phyloP scores from a whole-genome alignment of 768 basidiomycete species.

The Ephemerocybe angulata region DNA sequence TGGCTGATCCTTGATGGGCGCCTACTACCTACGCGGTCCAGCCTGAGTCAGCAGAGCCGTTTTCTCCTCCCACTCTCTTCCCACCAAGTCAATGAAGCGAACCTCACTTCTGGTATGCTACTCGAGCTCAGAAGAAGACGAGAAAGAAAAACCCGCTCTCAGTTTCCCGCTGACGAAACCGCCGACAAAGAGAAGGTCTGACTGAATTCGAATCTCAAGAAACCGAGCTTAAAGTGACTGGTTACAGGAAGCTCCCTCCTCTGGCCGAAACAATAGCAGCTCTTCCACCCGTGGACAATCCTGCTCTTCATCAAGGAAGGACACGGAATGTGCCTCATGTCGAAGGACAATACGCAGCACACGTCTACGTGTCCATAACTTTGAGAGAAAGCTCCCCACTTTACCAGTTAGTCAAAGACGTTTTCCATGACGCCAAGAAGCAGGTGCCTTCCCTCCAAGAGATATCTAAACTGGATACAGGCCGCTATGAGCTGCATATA shows the following conservation, averaged over 20 bases:
- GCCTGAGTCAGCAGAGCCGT: too few relatives aligned
- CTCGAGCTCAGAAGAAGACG: slow-evolving; percentile 47
- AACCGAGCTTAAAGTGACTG: background rate
- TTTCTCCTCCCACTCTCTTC: too few relatives aligned
- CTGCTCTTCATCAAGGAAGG: slow-evolving; percentile 81
- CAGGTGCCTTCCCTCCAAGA: slow-evolving; percentile 46
- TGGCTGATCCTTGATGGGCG: background rate
- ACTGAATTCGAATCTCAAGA: background rate
- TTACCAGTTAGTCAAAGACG: slow-evolving; percentile 42
- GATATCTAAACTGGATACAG: slow-evolving; percentile 23
- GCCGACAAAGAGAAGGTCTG: slow-evolving; percentile 42
- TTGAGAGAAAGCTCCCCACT: slow-evolving; percentile 43
- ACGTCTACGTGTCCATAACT: slow-evolving; percentile 69
- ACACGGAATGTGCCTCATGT: slow-evolving; percentile 71
- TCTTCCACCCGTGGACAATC: slow-evolving; percentile 61
- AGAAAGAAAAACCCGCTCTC: slow-evolving; percentile 3
- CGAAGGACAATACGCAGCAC: slow-evolving; percentile 80
- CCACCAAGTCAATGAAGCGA: slow-evolving; percentile 34
- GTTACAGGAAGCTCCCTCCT: slow-evolving; percentile 56
- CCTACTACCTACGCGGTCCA: too few relatives aligned
- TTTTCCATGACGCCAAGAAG: slow-evolving; percentile 40
- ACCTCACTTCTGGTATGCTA: slow-evolving; percentile 43
- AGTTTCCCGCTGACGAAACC: background rate
- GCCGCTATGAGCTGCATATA: slow-evolving; percentile 62
- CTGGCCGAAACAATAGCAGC: slow-evolving; percentile 48